These are phyloP conservation scores for Aristolochia contorta DNA, from an alignment of 164 flowering plant genomes.

Conservation along the genomic window DNA sequence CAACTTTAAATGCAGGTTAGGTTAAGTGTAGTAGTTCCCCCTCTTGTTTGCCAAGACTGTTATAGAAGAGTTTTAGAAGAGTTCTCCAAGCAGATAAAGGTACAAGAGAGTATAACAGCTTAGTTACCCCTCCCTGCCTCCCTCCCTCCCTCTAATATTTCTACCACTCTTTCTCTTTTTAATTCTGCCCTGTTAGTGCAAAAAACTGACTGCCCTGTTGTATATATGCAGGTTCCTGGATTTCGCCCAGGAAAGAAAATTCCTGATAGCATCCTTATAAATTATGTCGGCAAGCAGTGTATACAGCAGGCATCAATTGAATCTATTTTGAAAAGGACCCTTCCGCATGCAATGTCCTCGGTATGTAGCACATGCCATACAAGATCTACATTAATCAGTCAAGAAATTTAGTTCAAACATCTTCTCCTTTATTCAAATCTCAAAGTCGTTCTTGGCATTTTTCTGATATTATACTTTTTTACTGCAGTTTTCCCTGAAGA, in stretches of 20 bases:
- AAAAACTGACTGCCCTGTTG: background rate
- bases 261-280: constrained; percentile 67
- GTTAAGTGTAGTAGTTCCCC: constrained; percentile 64
- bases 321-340: constrained; percentile 79
- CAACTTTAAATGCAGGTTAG: constrained; percentile 34
- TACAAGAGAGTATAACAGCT: too few species aligned
- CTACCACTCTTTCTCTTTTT: too few species aligned
- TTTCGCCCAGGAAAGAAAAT: constrained; percentile 87
- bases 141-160: too few species aligned
- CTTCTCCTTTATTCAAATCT: too few species aligned
- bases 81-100: constrained; percentile 64
- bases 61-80: constrained; percentile 52
- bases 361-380: constrained; percentile 24
- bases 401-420: too few species aligned
- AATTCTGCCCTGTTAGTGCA: too few species aligned
- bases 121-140: too few species aligned
- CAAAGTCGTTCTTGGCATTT: too few species aligned
- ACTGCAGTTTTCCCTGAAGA: too few species aligned
- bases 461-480: too few species aligned
- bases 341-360: constrained; percentile 86
- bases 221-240: constrained; percentile 62
- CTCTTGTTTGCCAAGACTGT: constrained; percentile 69
- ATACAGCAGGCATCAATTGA: constrained; percentile 63
- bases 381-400: too few species aligned
- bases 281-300: constrained; percentile 50